These are phyloP conservation scores for Vitellaria paradoxa DNA, from an alignment of 179 eudicot species.

Conservation along the genomic window DNA sequence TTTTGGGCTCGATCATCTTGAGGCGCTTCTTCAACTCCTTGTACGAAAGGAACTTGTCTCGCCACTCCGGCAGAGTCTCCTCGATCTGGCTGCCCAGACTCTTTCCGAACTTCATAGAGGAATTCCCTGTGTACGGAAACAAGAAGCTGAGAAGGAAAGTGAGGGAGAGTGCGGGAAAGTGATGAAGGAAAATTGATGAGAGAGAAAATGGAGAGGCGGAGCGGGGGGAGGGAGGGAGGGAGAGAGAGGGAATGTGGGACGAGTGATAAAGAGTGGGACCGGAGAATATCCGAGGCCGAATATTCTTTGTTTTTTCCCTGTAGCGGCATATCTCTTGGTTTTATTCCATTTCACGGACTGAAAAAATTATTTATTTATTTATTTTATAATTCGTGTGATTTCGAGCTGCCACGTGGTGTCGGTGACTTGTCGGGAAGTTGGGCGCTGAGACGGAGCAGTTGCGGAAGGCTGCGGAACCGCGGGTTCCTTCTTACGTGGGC, in stretches of 20 bases:
- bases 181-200: no score
- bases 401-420: no score
- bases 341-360: constrained; percentile 13
- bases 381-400: no score
- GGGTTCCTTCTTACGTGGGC: no score
- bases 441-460: not conserved
- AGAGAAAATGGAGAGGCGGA: no score
- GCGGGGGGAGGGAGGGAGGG: not conserved
- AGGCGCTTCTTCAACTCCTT: constrained; percentile 77
- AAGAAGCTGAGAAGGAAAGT: not conserved
- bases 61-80: constrained; percentile 87
- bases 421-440: not conserved
- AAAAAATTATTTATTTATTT: no score
- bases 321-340: constrained; percentile 19
- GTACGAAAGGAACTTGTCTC: constrained; percentile 85
- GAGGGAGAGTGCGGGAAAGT: not conserved
- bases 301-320: constrained; percentile 15
- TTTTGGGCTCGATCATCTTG: constrained; percentile 56
- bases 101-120: constrained; percentile 80
- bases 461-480: not conserved
- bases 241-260: not conserved
- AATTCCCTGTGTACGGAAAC: not conserved
- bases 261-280: not conserved
- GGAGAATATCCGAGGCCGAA: constrained; percentile 24
- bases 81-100: constrained; percentile 82